Base-by-base conservation (phyloP, 768 basidiomycete genomes). In the Amanita molliuscula region DNA sequence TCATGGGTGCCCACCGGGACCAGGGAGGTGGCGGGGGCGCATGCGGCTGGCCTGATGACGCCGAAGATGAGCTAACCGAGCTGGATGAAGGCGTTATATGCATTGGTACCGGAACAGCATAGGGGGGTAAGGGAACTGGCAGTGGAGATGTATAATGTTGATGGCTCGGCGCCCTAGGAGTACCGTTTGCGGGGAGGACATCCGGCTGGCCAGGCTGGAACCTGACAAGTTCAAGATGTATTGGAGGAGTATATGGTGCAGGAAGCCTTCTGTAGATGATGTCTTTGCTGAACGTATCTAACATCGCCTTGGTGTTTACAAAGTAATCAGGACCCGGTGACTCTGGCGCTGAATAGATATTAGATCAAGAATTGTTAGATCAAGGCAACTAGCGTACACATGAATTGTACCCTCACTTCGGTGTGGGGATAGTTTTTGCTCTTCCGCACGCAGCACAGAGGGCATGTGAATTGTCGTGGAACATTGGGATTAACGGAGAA, bases 381-480 rank as follows among this genome's bases (percentile, higher is more conserved):
- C 26, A 37, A 53, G 26, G 44, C 16, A 13, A 54, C 13, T 3
- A 45, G 49, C 48, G 70, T 74, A 28, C 74, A 44, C 33, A 59
- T 44, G 20, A 83, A 76, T 54, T 76, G 76, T 6, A 90, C 82
- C 35, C 88, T 77, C 18, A 91, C 76, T 57, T 90, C 85, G 1
- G 86, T 85, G 59, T 81, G 82, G 23, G 75, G 75, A 58, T 90
- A 92, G 5, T 67, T 64, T 52, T 75, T 74, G 52, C 80, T 84
- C 68, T 84, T 88, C 45, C 84, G 77, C 56, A 89, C 63, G 62
- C 81, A 82, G 60, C 89, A 91, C 16, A 91, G 62, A 0, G 88
- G 88, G 58, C 89, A 91, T 53, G 71, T 72, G 65, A 82, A 86
- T n/a, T 57, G 56, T 55, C 59, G 55, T 52, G 52, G 43, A 46